Percentiles rank a stretch among this genome's conserved stretches.
These are phyloP conservation scores for Pigoraptor vietnamica DNA, from an alignment of 78 protist species.

Conservation along the genomic window DNA sequence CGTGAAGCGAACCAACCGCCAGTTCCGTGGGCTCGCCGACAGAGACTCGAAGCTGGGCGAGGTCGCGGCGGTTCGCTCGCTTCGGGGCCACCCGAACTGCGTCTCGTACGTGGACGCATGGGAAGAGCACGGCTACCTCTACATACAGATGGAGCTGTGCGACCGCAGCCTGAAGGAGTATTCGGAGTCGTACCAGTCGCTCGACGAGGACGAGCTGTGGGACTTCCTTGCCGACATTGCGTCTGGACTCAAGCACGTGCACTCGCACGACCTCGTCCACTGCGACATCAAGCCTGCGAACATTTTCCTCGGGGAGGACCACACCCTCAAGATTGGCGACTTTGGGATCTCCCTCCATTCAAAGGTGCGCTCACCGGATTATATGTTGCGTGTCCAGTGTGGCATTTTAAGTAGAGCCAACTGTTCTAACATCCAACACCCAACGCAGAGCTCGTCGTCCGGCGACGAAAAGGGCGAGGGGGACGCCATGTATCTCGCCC, in stretches of 20 bases:
- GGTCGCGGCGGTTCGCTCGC: constrained; percentile 21
- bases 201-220: constrained; percentile 59
- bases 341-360: constrained; percentile 50
- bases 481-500: constrained; percentile 53
- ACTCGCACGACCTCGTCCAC: constrained; percentile 60
- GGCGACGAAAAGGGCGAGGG: constrained; percentile 28
- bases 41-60: constrained; percentile 35
- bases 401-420: too few species aligned
- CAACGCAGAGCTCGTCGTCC: too few species aligned
- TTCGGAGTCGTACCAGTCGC: neutral
- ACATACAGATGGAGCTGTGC: constrained; percentile 65
- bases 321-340: constrained; percentile 68
- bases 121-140: constrained; percentile 54
- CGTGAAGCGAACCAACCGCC: constrained; percentile 44
- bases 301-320: constrained; percentile 42
- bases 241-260: constrained; percentile 59
- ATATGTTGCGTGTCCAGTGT: too few species aligned
- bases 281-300: constrained; percentile 81
- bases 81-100: constrained; percentile 42
- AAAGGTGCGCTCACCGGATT: neutral
- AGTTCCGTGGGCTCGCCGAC: constrained; percentile 44
- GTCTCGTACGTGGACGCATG: constrained; percentile 45
- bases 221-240: constrained; percentile 43
- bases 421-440: too few species aligned
- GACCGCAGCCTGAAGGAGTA: constrained; percentile 39